Evolutionary conservation across 2,329 filamentous ascomycete species (phyloP).

Genomic region (Colletotrichum destructivum): DNA sequence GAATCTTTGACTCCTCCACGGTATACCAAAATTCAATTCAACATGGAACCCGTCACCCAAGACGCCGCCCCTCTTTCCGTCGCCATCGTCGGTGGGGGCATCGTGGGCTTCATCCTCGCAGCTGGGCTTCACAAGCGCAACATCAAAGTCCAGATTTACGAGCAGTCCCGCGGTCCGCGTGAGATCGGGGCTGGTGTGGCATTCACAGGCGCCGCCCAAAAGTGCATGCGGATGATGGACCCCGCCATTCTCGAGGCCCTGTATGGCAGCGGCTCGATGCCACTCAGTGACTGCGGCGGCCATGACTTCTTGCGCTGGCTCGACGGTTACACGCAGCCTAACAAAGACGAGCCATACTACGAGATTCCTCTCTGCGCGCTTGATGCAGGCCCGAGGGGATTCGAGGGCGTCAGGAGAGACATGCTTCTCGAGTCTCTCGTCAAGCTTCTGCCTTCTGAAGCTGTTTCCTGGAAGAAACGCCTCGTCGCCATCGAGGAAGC

Average conservation of each 20-base stretch:
- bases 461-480: slow-evolving; percentile 22
- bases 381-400: neutral
- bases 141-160: slow-evolving; percentile 66
- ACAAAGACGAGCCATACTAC: slow-evolving; percentile 1
- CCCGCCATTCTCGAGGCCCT: slow-evolving; percentile 56
- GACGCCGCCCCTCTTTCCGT: slow-evolving; percentile 46
- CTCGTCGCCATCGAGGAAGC: neutral
- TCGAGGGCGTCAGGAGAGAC: neutral
- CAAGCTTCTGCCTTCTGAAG: slow-evolving; percentile 22
- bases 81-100: slow-evolving; percentile 73
- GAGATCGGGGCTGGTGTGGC: slow-evolving; percentile 73
- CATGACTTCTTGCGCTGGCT: neutral
- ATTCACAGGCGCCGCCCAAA: slow-evolving; percentile 69
- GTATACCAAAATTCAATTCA: neutral
- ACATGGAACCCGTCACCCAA: neutral
- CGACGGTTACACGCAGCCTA: neutral
- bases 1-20: neutral
- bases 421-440: slow-evolving; percentile 25
- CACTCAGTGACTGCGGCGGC: slow-evolving; percentile 1
- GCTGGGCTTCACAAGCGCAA: slow-evolving; percentile 59
- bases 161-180: slow-evolving; percentile 67
- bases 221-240: slow-evolving; percentile 68
- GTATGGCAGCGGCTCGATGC: neutral
- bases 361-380: slow-evolving; percentile 1
- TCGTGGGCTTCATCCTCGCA: slow-evolving; percentile 69